Evolutionary conservation across 176 grass and related monocot species (phyloP), one percentile per base, ranked within the genome.

Genomic region (Neostapfia colusana): DNA sequence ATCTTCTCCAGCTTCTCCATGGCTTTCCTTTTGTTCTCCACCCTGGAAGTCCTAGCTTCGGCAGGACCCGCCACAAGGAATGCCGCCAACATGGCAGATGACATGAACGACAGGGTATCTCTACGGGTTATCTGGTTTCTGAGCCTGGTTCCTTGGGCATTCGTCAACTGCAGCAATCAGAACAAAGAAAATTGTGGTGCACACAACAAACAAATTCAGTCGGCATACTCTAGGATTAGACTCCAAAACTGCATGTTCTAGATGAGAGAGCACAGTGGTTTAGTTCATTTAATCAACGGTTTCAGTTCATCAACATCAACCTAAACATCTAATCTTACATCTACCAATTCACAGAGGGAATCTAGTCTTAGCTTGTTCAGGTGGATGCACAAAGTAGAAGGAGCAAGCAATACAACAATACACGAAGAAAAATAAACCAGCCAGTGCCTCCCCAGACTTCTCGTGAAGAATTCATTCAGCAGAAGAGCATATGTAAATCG

Each of bases 1-100:
- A 93, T 35, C 53, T 85, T 87, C 36, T 97, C 75, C 37, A 97
- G 79, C 78, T 88, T 97, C 85, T 93, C 85, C 81, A 76, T 77
- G 34, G 79, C 77, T 87, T 89, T 97, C 85, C 66, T 90, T 60
- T 73, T 86, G 49, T 81, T 93, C 18, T 93, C 90, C 83, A 73
- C 77, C 80, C 70, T 93, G 10, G 85, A 68, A 17, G 88, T 57
- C 73, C 74, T 68, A 34, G 88, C 90, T 67, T 86, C 75, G 2
- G 83, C 82, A 0, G 69, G 80, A 27, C 44, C 50, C 15, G 58
- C 64, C 53, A 67, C 55, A 20, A 86, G 15, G 16, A 89, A 66
- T 17, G 85, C 48, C 0, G 88, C 73, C 40, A 91, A 51, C 16
- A 85, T 5, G 28, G 83, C 63, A 41, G 81, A 59, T 11, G 81